phyloP scores from a whole-genome alignment of 495 filamentous ascomycete genomes.

The Trichoderma asperelloides region DNA sequence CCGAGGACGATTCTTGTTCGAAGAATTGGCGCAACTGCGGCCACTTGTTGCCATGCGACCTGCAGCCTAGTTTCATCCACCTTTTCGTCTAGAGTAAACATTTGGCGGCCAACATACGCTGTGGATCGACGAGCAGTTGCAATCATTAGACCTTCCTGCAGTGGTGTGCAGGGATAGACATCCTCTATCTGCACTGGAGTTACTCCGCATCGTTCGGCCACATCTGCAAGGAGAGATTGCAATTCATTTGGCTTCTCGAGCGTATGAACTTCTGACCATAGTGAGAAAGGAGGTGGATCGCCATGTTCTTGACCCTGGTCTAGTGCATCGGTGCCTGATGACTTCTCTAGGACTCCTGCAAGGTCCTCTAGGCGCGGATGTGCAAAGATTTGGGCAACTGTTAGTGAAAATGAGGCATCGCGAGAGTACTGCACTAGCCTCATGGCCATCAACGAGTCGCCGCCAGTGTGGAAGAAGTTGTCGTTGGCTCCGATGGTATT shows the following conservation, averaged over 20 bases:
- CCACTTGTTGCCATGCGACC: constrained; percentile 41
- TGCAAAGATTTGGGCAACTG: not conserved
- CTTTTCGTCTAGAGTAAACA: constrained; percentile 29
- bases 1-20: constrained; percentile 54
- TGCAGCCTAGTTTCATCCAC: constrained; percentile 35
- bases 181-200: constrained; percentile 30
- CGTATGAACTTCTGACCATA: too few species aligned
- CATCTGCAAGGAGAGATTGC: too few species aligned
- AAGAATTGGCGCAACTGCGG: constrained; percentile 50
- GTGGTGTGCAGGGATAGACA: constrained; percentile 50
- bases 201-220: too few species aligned
- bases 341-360: too few species aligned
- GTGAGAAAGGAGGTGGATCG: too few species aligned
- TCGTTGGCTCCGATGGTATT: constrained; percentile 24
- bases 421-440: constrained; percentile 33
- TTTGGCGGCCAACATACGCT: constrained; percentile 32
- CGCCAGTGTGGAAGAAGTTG: constrained; percentile 40
- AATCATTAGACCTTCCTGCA: constrained; percentile 45
- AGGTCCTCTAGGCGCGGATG: not conserved
- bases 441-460: constrained; percentile 40
- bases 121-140: constrained; percentile 29
- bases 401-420: not conserved
- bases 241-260: too few species aligned
- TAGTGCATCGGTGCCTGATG: too few species aligned
- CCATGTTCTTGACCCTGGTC: too few species aligned